Base-by-base conservation (phyloP, 2,329 filamentous ascomycete genomes). In the Zarea fungicola region DNA sequence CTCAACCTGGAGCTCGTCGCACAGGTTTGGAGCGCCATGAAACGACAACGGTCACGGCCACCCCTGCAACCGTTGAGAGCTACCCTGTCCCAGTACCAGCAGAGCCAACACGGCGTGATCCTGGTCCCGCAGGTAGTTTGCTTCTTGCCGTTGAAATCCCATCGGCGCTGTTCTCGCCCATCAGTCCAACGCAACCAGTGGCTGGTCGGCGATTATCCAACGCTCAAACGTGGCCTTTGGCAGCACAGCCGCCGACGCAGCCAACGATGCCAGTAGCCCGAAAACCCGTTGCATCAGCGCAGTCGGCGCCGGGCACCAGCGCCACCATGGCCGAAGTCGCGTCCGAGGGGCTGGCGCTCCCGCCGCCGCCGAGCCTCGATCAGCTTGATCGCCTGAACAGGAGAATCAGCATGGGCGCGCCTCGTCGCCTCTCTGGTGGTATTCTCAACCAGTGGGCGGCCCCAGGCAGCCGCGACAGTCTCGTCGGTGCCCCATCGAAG, bases 191-290 rank as follows among this genome's bases (percentile, higher is more conserved):
- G 6, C 19, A 25, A 16, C n/a, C n/a, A n/a, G 34, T 18, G 5
- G 34, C 32, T 29, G 48, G 28, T 58, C 60, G 16, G n/a, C 56
- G 63, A 16, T 40, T 65, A 23, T 66, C 65, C 16, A 69, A 65
- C 48, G 56, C 60, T 11, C 64, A 62, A 53, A 78, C 75, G 8
- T 80, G 77, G 76, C 75, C 77, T 21, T 65, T 63, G 16, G 60
- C 55, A 18, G 60, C 62, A 13, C 62, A 62, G 28, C 31, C 16
- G 13, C 32, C 44, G 57, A 49, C 19, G 42, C 51, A 22, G 11
- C 22, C 42, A 36, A 29, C 31, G 46, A 29, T 23, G 9, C 9
- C 28, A 18, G 29, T 37, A 19, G 22, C 18, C 16, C 37, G 29
- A 8, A 28, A 42, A 13, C 28, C 28, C 31, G 8, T 36, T 13